Percentiles rank a stretch among this genome's conserved stretches.
Evolutionary conservation across 2,329 filamentous ascomycete genomes (phyloP).

Genomic region (Scopulariopsis brevicaulis): DNA sequence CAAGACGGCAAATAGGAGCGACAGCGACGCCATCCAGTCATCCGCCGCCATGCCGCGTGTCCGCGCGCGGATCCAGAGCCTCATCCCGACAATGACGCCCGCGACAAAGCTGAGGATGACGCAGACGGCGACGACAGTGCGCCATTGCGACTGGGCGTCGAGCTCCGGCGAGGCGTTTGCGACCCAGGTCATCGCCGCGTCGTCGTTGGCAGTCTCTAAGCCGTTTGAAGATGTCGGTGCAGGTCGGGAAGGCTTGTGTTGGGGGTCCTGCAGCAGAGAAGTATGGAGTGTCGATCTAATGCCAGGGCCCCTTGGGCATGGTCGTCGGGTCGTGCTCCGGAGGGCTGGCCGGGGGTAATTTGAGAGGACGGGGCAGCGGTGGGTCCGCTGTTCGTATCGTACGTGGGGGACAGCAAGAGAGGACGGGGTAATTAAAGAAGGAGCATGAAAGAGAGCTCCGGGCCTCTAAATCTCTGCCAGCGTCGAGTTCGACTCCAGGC

Average conservation of each 20-base stretch:
- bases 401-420: no score
- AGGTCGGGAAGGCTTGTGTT: background rate
- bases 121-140: slow-evolving; percentile 35
- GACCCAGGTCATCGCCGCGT: slow-evolving; percentile 35
- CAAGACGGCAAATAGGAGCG: slow-evolving; percentile 31
- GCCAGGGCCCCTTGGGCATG: no score
- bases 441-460: no score
- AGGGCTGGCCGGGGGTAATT: no score
- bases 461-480: no score
- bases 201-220: background rate
- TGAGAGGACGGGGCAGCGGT: no score
- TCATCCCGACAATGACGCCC: slow-evolving; percentile 23
- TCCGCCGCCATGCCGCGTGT: slow-evolving; percentile 32
- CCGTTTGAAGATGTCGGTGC: background rate
- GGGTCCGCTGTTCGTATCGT: no score
- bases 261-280: background rate
- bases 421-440: no score
- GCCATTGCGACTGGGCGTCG: slow-evolving; percentile 33
- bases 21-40: slow-evolving; percentile 29
- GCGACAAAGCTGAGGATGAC: slow-evolving; percentile 30
- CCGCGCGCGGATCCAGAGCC: slow-evolving; percentile 28
- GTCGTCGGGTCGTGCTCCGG: no score
- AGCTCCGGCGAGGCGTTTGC: slow-evolving; percentile 33
- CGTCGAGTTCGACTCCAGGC: no score
- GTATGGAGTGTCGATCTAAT: no score